Evolutionary conservation across 1,284 basidiomycete species (phyloP).

Genomic region (Malassezia psittaci): DNA sequence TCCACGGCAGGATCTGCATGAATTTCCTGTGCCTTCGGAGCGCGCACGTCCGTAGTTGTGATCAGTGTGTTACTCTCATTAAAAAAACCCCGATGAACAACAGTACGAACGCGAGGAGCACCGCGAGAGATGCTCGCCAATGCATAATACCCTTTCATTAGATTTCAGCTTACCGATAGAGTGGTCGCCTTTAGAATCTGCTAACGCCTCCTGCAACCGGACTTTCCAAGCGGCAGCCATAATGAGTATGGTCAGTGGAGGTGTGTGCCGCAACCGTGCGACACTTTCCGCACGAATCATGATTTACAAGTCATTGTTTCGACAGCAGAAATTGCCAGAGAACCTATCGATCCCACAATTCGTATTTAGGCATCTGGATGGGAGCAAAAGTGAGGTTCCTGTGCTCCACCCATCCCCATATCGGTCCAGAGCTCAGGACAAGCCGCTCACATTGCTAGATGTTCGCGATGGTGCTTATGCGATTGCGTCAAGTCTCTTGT

Average conservation of each 20-base stretch:
- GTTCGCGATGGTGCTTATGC: constrained; percentile 26
- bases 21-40: constrained; percentile 7
- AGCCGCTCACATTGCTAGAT: constrained; percentile 26
- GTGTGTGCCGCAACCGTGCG: not conserved
- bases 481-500: constrained; percentile 27
- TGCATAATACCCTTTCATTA: constrained; percentile 9
- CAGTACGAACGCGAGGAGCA: constrained; percentile 10
- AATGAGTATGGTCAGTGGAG: not conserved
- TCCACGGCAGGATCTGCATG: constrained; percentile 2
- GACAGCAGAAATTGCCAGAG: constrained; percentile 20
- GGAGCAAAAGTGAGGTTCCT: constrained; percentile 14
- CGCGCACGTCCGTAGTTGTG: constrained; percentile 12
- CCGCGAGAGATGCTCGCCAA: not conserved
- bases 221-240: constrained; percentile 5
- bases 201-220: not conserved
- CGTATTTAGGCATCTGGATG: constrained; percentile 25
- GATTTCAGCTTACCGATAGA: not conserved
- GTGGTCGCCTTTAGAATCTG: not conserved
- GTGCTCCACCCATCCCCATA: constrained; percentile 24
- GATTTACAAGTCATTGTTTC: constrained; percentile 29
- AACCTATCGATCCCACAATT: constrained; percentile 29
- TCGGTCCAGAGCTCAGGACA: constrained; percentile 20
- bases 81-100: constrained; percentile 16
- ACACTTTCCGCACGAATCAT: constrained; percentile 10
- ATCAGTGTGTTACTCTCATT: constrained; percentile 1